phyloP scores from a whole-genome alignment of 116 monocot genomes.

The Thalassia testudinum region DNA sequence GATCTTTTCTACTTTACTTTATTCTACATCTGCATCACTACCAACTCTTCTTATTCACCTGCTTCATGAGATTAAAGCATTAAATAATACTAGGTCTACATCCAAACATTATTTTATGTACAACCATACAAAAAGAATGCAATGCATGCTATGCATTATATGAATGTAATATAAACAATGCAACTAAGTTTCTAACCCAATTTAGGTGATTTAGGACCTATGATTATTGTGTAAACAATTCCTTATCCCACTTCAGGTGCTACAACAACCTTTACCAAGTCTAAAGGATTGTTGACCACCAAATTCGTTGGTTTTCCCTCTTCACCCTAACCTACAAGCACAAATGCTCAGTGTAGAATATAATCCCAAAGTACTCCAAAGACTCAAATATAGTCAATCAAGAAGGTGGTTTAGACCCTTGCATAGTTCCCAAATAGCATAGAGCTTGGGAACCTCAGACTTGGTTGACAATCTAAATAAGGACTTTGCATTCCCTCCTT shows the following conservation, averaged over 20 bases:
- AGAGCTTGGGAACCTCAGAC: background rate
- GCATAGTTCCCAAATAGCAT: background rate
- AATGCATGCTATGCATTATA: too few species aligned
- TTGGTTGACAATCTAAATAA: background rate
- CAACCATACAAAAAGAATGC: too few species aligned
- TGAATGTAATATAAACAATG: too few species aligned
- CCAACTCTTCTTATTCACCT: too few species aligned
- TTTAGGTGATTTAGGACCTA: too few species aligned
- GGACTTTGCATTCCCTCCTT: background rate
- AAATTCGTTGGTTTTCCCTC: conserved; percentile 4
- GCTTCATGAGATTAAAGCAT: too few species aligned
- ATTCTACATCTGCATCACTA: too few species aligned
- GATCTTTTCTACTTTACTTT: too few species aligned
- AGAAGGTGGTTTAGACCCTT: background rate
- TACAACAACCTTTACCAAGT: conserved; percentile 3
- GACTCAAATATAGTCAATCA: background rate
- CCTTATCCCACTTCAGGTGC: background rate
- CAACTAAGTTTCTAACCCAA: too few species aligned
- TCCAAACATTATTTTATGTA: too few species aligned
- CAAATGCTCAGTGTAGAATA: conserved; percentile 3
- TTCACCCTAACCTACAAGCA: conserved; percentile 6
- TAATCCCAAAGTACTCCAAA: conserved; percentile 4
- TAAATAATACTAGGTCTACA: too few species aligned
- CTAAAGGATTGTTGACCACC: conserved; percentile 1
- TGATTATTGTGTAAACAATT: too few species aligned